Base-by-base conservation (phyloP, 305 asterid species). In the Fraxinus dipetala region DNA sequence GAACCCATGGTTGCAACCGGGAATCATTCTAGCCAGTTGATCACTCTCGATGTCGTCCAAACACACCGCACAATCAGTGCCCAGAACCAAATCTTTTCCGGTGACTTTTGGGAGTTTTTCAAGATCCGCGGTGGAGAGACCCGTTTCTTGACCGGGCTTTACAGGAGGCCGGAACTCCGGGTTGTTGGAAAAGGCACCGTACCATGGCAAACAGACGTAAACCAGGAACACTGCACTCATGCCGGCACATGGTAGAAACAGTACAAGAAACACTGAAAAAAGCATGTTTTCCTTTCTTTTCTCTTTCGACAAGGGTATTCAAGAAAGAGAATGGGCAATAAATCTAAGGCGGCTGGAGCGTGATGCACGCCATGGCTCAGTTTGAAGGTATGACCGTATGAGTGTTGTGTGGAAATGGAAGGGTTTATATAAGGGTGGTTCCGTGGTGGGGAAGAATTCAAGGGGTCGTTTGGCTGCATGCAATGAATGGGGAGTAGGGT, bases 181-280 rank as follows among this genome's bases (percentile, higher is more conserved):
- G 45, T 54, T 34, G 8, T 32, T n/a, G 6, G 61, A 20, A 7
- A 76, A 79, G 18, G 93, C 91, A 0, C 95, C 89, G 85, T 91
- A 90, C 92, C 97, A 95, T 0, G 92, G 84, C 76, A 95, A 24
- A 48, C 97, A 95, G 61, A 92, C 80, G 89, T 95, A 93, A 2
- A 95, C 93, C n/a, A 95, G 56, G 75, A 95, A 92, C 6, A 95
- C 90, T 0, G 86, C 93, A 86, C 93, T 86, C 97, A 95, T 92
- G 9, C 98, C 97, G 0, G 90, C 93, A 80, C 97, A 95, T 0
- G 98, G 98, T 6, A 95, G 92, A 77, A 95, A 93, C 74, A 95
- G 88, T 2, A 95, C 95, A 5, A 95, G 92, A 82, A 93, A 92
- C 7, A 95, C 87, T 8, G 97, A 91, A 9, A 92, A 83, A 67